Percentiles rank a stretch among this genome's conserved stretches.
These are phyloP conservation scores for Aschersonia sp. DNA, from an alignment of 2,329 filamentous ascomycete species.

Conservation along the genomic window DNA sequence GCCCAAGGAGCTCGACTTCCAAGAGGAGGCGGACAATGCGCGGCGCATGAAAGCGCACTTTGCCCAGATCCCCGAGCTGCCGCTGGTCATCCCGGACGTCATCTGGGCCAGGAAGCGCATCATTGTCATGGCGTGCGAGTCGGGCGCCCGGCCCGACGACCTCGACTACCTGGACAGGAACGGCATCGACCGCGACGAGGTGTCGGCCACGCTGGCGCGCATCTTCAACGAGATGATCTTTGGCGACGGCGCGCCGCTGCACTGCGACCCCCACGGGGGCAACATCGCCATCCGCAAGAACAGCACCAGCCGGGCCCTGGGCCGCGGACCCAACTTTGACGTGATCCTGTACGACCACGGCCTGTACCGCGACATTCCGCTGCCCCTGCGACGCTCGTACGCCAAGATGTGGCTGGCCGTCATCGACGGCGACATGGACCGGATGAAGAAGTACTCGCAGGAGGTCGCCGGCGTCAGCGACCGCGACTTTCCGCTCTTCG, in stretches of 20 bases:
- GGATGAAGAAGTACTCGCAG: conserved; percentile 78
- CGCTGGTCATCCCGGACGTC: conserved; percentile 78
- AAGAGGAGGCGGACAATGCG: conserved; percentile 74
- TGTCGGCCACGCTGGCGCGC: conserved; percentile 74
- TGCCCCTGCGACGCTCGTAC: conserved; percentile 65
- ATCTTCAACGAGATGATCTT: conserved; percentile 99
- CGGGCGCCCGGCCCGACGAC: conserved; percentile 78
- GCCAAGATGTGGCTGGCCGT: conserved; percentile 97
- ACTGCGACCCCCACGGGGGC: conserved; percentile 93
- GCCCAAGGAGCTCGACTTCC: conserved; percentile 84
- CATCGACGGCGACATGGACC: conserved; percentile 70
- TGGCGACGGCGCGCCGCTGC: conserved; percentile 70
- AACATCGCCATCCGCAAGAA: conserved; percentile 89
- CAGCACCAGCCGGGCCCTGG: conserved; percentile 32
- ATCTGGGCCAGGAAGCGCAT: conserved; percentile 82
- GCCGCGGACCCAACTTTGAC: conserved; percentile 64
- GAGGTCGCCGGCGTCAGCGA: conserved; percentile 83
- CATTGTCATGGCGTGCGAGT: conserved; percentile 87
- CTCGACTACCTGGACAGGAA: conserved; percentile 73
- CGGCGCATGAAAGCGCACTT: conserved; percentile 70
- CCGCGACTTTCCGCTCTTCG: conserved; percentile 87
- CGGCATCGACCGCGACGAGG: conserved; percentile 85
- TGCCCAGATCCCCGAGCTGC: conserved; percentile 53
- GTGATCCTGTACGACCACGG: conserved; percentile 95
- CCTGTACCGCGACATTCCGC: conserved; percentile 82